A percentile compares a stretch with the other conserved stretches of the same genome.
Evolutionary conservation across 2,329 filamentous ascomycete genomes (phyloP).

Genomic region (Verticillium dahliae): DNA sequence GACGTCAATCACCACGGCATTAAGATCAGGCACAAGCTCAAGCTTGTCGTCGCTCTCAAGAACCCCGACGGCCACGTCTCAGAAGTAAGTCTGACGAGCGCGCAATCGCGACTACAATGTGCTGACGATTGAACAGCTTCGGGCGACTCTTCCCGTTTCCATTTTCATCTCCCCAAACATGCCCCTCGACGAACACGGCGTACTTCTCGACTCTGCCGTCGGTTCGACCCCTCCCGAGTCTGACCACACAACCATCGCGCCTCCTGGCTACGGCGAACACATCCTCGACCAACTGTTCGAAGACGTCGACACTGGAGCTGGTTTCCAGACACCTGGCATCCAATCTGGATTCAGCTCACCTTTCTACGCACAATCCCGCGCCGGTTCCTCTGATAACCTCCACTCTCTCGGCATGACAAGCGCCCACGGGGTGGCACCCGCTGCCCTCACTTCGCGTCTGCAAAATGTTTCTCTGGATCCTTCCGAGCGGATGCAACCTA

Average conservation of each 20-base stretch:
- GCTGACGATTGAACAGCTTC: constrained; percentile 46
- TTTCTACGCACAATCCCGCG: constrained; percentile 63
- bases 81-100: constrained; percentile 50
- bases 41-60: constrained; percentile 82
- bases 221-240: constrained; percentile 9
- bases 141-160: constrained; percentile 82
- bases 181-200: constrained; percentile 80
- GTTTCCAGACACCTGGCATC: constrained; percentile 71
- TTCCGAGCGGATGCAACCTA: constrained; percentile 34
- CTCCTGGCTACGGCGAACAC: constrained; percentile 90
- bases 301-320: constrained; percentile 65
- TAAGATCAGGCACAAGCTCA: constrained; percentile 87
- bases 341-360: constrained; percentile 77
- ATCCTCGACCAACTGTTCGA: constrained; percentile 86
- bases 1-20: constrained; percentile 85
- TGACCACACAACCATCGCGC: constrained; percentile 62
- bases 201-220: constrained; percentile 58
- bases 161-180: constrained; percentile 95
- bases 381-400: constrained; percentile 77
- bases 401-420: constrained; percentile 40
- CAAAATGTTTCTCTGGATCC: constrained; percentile 59
- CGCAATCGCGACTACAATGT: not conserved
- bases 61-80: constrained; percentile 95
- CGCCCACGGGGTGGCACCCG: constrained; percentile 38
- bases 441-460: constrained; percentile 56